Conservation (phyloP, 2,329 filamentous ascomycete genomes). For the Clarireedia sp. region DNA sequence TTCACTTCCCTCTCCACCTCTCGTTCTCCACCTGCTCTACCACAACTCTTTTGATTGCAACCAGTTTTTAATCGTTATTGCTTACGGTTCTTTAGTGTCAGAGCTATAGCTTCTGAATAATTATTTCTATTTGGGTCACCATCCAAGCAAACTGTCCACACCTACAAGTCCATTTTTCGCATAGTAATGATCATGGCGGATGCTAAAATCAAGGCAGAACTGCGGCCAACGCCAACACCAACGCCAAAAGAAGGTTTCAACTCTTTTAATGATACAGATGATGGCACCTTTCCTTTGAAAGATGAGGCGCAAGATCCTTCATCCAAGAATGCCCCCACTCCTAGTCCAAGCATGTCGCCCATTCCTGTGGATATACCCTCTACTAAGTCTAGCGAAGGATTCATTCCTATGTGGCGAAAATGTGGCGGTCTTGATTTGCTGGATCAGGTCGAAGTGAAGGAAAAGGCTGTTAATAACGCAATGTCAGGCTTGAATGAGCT, state of each 20-base stretch:
- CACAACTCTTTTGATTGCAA: too few relatives aligned
- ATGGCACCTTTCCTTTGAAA: not conserved
- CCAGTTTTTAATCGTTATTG: too few relatives aligned
- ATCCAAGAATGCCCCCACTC: not conserved
- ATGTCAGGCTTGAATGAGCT: not conserved
- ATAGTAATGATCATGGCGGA: not conserved
- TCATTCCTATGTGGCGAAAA: not conserved
- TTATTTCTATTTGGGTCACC: too few relatives aligned
- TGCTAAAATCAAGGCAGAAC: not conserved
- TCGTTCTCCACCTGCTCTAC: too few relatives aligned
- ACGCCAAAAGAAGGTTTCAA: not conserved
- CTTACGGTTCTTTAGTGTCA: too few relatives aligned
- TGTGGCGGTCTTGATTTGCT: not conserved
- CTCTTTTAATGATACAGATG: not conserved
- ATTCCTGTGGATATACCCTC: not conserved
- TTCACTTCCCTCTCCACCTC: too few relatives aligned
- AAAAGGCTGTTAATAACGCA: not conserved
- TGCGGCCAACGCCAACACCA: not conserved
- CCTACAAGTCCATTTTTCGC: too few relatives aligned
- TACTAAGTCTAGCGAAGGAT: not conserved
- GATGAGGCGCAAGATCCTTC: too few relatives aligned
- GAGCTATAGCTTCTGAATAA: too few relatives aligned
- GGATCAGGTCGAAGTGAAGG: not conserved
- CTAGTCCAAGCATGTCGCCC: not conserved
- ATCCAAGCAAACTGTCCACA: too few relatives aligned